Evolutionary conservation across 257 asterid genomes (phyloP).

Genomic region (Prunella vulgaris): DNA sequence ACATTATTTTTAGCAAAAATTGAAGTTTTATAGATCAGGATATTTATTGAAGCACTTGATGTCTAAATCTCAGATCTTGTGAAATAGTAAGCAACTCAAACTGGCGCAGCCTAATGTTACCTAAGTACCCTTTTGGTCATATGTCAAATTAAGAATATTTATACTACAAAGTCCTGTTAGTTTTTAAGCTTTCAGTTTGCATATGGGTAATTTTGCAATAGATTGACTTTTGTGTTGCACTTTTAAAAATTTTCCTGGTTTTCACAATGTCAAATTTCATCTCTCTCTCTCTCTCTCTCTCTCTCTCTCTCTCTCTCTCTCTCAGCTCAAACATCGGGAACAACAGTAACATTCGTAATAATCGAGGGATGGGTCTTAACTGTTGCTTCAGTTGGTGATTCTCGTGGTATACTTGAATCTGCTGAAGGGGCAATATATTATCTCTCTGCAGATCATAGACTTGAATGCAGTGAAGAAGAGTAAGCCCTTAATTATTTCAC

Average conservation of each 20-base stretch:
- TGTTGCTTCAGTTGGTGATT: conserved; percentile 98
- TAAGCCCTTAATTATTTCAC: conserved; percentile 32
- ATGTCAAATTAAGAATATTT: neutral
- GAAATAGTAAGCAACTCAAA: neutral
- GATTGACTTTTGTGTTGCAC: neutral
- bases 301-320: conserved; percentile 1
- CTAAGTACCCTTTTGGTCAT: neutral
- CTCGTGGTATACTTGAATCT: conserved; percentile 91
- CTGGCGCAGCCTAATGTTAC: neutral
- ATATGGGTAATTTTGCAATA: neutral
- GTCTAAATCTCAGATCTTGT: neutral
- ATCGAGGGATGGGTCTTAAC: conserved; percentile 93
- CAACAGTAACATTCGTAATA: conserved; percentile 93
- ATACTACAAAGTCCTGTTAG: neutral
- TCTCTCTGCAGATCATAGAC: conserved; percentile 97
- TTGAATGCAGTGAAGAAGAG: conserved; percentile 95
- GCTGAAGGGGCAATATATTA: conserved; percentile 77
- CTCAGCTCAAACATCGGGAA: conserved; percentile 81
- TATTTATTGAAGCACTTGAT: neutral
- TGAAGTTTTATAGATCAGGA: neutral
- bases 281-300: conserved; percentile 4
- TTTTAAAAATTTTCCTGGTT: neutral
- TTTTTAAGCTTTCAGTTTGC: neutral
- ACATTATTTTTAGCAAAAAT: neutral
- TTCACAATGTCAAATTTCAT: neutral